Conservation (phyloP, 177 flowering plant species). For the Vitis hybrid region DNA sequence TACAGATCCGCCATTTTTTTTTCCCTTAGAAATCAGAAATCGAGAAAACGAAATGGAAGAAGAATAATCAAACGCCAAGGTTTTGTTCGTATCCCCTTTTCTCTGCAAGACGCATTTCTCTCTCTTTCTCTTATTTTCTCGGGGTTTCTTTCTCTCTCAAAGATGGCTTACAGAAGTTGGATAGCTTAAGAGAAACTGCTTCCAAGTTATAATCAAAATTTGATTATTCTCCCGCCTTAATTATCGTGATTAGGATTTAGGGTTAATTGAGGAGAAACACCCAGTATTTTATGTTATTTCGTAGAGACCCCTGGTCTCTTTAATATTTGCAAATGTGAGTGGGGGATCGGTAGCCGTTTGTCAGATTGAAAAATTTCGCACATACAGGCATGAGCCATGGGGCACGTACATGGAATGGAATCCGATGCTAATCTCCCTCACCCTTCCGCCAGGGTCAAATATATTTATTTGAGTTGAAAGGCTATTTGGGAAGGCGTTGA, state of each 20-base stretch:
- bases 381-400: too few relatives aligned
- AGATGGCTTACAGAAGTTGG: neutral
- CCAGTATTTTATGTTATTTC: neutral
- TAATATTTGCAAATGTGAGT: neutral
- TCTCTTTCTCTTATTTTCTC: conserved; percentile 9
- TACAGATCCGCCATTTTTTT: conserved; percentile 54
- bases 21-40: neutral
- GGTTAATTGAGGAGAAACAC: neutral
- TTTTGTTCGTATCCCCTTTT: neutral
- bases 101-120: neutral
- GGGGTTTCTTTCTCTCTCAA: conserved; percentile 4
- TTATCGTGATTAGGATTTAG: conserved; percentile 8
- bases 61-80: neutral
- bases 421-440: too few relatives aligned
- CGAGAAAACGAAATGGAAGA: conserved; percentile 1
- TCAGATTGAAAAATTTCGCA: too few relatives aligned
- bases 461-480: too few relatives aligned
- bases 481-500: too few relatives aligned
- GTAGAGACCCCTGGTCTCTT: neutral
- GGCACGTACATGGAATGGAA: too few relatives aligned
- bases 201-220: conserved; percentile 12
- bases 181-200: neutral
- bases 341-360: too few relatives aligned
- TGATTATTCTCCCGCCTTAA: conserved; percentile 42
- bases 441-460: too few relatives aligned